Base-by-base conservation (phyloP, 257 asterid species). In the Solanum habrochaites region DNA sequence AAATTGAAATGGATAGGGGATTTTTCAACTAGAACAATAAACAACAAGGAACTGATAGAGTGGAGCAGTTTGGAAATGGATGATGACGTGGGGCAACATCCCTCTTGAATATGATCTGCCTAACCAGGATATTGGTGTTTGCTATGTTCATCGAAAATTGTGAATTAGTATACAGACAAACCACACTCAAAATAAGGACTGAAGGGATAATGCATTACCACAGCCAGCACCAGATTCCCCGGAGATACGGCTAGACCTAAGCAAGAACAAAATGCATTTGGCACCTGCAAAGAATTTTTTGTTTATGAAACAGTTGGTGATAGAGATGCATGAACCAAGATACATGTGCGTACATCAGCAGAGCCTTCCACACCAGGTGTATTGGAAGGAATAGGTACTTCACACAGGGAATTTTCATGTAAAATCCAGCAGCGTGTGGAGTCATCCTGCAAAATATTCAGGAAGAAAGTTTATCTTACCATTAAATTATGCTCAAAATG, bases 241-340 rank as follows among this genome's bases (percentile, higher is more conserved):
- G 97, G 98, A 80, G 99, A 97, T 85, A 95, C 86, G 15, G 99
- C 97, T 85, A 97, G 90, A 89, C 99, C 99, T 89, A 93, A 97
- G 94, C 98, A 96, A 82, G 97, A 94, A 90, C 94, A 94, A 87
- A 91, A 91, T 43, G 87, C 96, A 91, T 88, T 78, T 77, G 96
- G 95, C 86, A 90, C 95, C 98, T 96, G 95, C 86, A 88, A 43
- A 39, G 8, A 69, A 49, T 72, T 42, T 88, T 83, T 82, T 81
- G 86, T 31, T 87, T 83, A 88, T 83, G 88, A 39, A 85, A 47
- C 56, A 47, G 64, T 70, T 87, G n/a, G 87, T 37, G 6, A 78
- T 5, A 47, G 35, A 82, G 86, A 86, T 85, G 75, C 81, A 81
- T 31, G 60, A 86, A 73, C 58, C 73, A 87, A 72, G 73, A 71